phyloP scores from a whole-genome alignment of 495 filamentous ascomycete genomes.

The Chlorociboria aeruginascens region DNA sequence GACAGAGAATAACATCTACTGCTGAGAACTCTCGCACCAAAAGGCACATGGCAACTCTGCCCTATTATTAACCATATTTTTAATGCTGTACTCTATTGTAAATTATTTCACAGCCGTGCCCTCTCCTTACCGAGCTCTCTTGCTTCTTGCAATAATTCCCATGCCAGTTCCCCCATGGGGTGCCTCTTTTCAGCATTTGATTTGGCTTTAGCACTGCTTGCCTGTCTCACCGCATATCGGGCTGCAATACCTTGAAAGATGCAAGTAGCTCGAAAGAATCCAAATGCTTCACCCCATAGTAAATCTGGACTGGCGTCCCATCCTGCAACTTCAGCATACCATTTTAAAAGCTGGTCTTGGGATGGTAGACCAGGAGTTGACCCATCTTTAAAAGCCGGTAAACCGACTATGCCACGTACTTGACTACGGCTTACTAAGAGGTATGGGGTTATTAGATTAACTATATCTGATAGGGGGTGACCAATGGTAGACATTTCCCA shows the following conservation, averaged over 20 bases:
- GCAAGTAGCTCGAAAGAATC: conserved; percentile 50
- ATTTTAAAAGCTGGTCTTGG: conserved; percentile 53
- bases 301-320: conserved; percentile 54
- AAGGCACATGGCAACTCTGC: not conserved
- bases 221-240: conserved; percentile 71
- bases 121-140: conserved; percentile 24
- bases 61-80: not conserved
- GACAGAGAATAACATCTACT: not conserved
- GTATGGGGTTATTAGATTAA: conserved; percentile 67
- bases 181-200: conserved; percentile 54
- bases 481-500: conserved; percentile 98
- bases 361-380: conserved; percentile 63
- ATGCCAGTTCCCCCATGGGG: conserved; percentile 62
- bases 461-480: conserved; percentile 81
- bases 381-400: conserved; percentile 43
- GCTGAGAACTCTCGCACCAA: not conserved
- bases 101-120: conserved; percentile 34
- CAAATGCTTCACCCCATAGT: conserved; percentile 54
- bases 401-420: not conserved
- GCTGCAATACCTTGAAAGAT: conserved; percentile 95
- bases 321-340: conserved; percentile 65
- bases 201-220: conserved; percentile 71
- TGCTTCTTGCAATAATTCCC: conserved; percentile 49
- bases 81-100: not conserved
- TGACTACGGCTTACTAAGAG: conserved; percentile 21